Conservation (phyloP, 176 grass and related monocot species). For the Ananas comosus region DNA sequence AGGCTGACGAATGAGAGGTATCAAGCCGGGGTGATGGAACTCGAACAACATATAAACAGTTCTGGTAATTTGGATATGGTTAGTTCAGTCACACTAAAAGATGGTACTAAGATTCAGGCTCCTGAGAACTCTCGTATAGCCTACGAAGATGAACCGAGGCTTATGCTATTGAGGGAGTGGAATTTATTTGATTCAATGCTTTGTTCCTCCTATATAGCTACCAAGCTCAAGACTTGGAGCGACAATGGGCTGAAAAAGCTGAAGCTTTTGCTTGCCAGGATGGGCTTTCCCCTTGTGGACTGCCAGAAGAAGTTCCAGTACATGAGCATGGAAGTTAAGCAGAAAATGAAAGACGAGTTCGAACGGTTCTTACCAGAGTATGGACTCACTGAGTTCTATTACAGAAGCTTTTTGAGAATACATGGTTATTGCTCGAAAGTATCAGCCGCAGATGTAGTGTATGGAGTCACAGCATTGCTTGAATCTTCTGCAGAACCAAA, state of each 20-base stretch:
- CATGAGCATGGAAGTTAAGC: conserved; percentile 93
- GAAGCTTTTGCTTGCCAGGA: conserved; percentile 78
- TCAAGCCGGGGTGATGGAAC: conserved; percentile 69
- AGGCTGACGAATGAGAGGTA: conserved; percentile 88
- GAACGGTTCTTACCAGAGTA: conserved; percentile 78
- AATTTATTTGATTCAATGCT: conserved; percentile 86
- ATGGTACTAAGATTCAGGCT: conserved; percentile 70
- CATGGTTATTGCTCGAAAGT: conserved; percentile 72
- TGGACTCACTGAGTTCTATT: conserved; percentile 84
- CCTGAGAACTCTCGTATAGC: conserved; percentile 70
- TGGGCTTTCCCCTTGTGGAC: conserved; percentile 73
- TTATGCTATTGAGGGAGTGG: conserved; percentile 82
- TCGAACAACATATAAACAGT: conserved; percentile 85
- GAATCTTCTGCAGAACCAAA: conserved; percentile 29
- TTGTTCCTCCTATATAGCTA: conserved; percentile 80
- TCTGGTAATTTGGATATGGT: conserved; percentile 52
- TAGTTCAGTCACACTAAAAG: conserved; percentile 65
- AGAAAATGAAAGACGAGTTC: conserved; percentile 80
- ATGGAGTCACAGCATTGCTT: conserved; percentile 69
- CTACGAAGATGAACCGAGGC: conserved; percentile 78
- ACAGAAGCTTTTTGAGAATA: conserved; percentile 66
- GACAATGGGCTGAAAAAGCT: conserved; percentile 93
- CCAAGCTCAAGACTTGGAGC: conserved; percentile 80
- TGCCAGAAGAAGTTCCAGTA: conserved; percentile 93
- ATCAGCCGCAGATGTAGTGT: conserved; percentile 89